Base-by-base conservation (phyloP, 495 filamentous ascomycete genomes). In the Parachaetomium inaequale region DNA sequence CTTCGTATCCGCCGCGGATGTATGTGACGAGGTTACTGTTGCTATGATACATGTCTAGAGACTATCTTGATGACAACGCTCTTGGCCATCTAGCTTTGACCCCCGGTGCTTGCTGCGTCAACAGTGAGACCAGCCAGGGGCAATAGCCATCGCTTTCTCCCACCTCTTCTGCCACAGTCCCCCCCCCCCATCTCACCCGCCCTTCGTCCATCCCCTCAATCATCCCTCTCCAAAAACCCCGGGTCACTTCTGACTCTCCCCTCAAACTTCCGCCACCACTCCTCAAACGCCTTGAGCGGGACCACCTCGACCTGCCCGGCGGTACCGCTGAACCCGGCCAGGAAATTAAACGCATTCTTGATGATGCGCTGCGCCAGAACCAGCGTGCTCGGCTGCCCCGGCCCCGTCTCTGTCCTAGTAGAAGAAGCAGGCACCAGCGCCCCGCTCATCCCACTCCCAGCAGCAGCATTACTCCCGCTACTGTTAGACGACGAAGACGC, bases 191-290 rank as follows among this genome's bases (percentile, higher is more conserved):
- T 8, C 21, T 12, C 34, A 7, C 23, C 21, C 14, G 12, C 1
- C 23, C 36, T 32, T 3, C 42, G 2, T 46, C 19, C 36, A 40
- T 15, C 2, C 14, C 42, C 7, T 81, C 72, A 82, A 54, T 82
- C 79, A 64, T 88, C 89, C 69, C 90, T 84, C 73, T 98, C 93
- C 66, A 99, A 78, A 75, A 98, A 98, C 8, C 83, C 78, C 3
- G 95, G 95, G 78, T 99, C 94, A 59, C 82, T 77, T 70, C 92
- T 87, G 31, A 98, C 81, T 74, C 85, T 88, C 42, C 84, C 84
- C 84, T 99, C 94, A 79, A 99, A 99, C 75, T 96, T 97, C 54
- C 76, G 80, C 94, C 94, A 99, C 94, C 95, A 99, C 57, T 96
- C 92, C 71, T 89, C 86, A 74, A 99, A 98, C 14, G 87, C 88